phyloP scores from a whole-genome alignment of 768 basidiomycete genomes.

The Plicaturopsis crispa region DNA sequence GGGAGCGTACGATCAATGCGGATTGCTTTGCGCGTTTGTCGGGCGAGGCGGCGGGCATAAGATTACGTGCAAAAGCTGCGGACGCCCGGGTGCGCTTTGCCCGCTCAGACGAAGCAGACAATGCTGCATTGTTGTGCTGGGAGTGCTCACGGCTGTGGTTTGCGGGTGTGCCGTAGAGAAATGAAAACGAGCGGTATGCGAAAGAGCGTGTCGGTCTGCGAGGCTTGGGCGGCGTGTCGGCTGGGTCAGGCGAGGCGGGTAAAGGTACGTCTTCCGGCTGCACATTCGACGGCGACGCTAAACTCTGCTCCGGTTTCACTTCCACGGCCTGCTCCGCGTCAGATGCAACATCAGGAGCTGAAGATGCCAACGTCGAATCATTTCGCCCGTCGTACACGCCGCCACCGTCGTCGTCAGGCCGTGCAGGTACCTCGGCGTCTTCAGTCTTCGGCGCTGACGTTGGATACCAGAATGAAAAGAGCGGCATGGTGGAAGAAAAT shows the following conservation, averaged over 20 bases:
- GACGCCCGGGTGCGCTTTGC: slow-evolving; percentile 30
- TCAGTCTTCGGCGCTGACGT: no score
- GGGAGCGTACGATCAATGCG: slow-evolving; percentile 53
- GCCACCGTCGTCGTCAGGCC: no score
- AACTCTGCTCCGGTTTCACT: slow-evolving; percentile 3
- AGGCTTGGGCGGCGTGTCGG: no score
- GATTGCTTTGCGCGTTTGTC: slow-evolving; percentile 58
- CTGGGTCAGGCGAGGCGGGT: slow-evolving; percentile 7
- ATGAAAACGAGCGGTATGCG: no score
- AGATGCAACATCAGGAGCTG: background rate
- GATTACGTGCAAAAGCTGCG: slow-evolving; percentile 27
- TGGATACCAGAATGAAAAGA: no score
- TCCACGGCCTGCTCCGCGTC: slow-evolving; percentile 1
- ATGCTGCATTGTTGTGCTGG: slow-evolving; percentile 22
- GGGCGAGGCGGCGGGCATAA: slow-evolving; percentile 27
- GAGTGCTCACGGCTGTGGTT: slow-evolving; percentile 23
- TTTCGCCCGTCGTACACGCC: no score
- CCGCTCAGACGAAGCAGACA: slow-evolving; percentile 29
- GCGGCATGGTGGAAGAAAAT: no score
- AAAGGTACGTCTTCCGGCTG: slow-evolving; percentile 7
- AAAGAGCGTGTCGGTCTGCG: no score
- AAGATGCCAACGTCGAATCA: no score
- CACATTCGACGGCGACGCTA: background rate
- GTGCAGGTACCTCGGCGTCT: no score
- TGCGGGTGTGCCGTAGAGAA: slow-evolving; percentile 35